phyloP scores from a whole-genome alignment of 805 yeast genomes.

The Nakazawaea anatomiae region DNA sequence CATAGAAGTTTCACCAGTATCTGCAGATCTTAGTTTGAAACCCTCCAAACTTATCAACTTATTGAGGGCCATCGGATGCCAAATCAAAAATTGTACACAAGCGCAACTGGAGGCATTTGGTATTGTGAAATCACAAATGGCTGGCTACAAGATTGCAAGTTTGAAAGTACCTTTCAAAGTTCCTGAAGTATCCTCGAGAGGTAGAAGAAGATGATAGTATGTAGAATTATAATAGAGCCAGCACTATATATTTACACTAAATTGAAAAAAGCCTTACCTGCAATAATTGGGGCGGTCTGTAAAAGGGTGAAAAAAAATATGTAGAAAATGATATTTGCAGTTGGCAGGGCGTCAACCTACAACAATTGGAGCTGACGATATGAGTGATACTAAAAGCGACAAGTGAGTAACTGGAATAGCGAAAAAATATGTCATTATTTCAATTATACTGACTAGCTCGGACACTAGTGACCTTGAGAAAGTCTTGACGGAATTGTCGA shows the following conservation, averaged over 20 bases:
- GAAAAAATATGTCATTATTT: too few species aligned
- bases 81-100: constrained; percentile 61
- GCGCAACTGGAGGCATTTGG: constrained; percentile 74
- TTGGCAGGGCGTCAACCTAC: background rate
- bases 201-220: constrained; percentile 28
- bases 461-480: constrained; percentile 20
- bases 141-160: constrained; percentile 71
- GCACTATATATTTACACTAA: too few species aligned
- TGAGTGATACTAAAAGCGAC: background rate
- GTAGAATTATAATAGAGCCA: background rate
- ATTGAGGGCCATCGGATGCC: constrained; percentile 79
- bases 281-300: background rate
- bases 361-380: background rate
- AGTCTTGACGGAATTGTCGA: constrained; percentile 46
- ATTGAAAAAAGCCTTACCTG: background rate
- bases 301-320: too few species aligned
- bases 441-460: background rate
- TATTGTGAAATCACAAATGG: constrained; percentile 44
- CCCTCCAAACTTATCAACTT: constrained; percentile 65
- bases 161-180: constrained; percentile 84
- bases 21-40: constrained; percentile 77
- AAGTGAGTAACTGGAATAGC: background rate
- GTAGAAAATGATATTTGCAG: too few species aligned
- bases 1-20: constrained; percentile 74
- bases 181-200: constrained; percentile 76